Evolutionary conservation across 2,329 filamentous ascomycete species (phyloP).

Genomic region (Zarea fungicola): DNA sequence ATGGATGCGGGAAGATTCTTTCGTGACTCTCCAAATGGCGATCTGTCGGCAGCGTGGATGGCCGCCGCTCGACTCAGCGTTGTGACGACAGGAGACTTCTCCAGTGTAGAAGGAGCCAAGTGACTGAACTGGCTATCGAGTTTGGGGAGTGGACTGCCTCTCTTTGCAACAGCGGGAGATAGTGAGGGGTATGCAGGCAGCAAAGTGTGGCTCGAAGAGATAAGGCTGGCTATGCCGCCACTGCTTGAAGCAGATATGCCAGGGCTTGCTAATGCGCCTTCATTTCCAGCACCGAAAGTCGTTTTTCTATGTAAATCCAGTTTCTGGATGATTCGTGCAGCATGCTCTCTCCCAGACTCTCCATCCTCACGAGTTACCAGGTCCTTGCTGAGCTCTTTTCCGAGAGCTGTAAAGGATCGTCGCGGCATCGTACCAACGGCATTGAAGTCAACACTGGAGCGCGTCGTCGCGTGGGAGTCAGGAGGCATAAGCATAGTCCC

Average conservation of each 20-base stretch:
- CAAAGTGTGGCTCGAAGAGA: constrained; percentile 77
- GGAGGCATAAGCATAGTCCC: constrained; percentile 58
- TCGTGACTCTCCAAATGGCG: constrained; percentile 58
- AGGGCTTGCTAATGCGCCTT: constrained; percentile 32
- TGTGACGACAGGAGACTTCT: constrained; percentile 76
- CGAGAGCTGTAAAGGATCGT: constrained; percentile 51
- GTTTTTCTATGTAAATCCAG: constrained; percentile 83
- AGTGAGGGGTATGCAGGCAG: constrained; percentile 54
- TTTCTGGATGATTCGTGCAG: constrained; percentile 85
- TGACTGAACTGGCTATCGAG: constrained; percentile 50
- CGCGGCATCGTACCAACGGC: constrained; percentile 34
- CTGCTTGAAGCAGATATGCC: constrained; percentile 37
- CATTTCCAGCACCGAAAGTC: constrained; percentile 44
- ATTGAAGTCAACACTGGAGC: constrained; percentile 69
- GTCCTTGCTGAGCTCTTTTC: constrained; percentile 34
- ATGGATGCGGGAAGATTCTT: constrained; percentile 76
- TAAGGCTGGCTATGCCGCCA: constrained; percentile 79
- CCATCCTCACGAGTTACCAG: constrained; percentile 52
- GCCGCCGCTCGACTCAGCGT: constrained; percentile 84
- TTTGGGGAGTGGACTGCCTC: constrained; percentile 28
- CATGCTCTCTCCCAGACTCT: constrained; percentile 73
- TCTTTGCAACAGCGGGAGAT: constrained; percentile 25
- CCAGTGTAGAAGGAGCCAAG: constrained; percentile 76
- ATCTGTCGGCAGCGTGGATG: constrained; percentile 70
- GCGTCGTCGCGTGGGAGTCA: constrained; percentile 51